Conservation (phyloP, 805 yeast species). For the Ogataea polymorpha region DNA sequence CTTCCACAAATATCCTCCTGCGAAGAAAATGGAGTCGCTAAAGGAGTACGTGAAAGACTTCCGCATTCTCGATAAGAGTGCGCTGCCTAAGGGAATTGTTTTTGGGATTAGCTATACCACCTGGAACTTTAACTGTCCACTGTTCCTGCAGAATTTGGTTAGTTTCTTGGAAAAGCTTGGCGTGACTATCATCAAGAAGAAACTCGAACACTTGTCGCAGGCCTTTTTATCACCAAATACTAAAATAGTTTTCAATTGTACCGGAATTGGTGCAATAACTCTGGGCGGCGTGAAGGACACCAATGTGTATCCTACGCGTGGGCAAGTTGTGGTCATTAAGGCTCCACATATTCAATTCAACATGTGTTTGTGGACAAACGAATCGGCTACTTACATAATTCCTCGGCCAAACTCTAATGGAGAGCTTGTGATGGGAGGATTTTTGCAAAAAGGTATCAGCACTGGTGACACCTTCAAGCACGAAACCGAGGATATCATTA, state of each 20-base stretch:
- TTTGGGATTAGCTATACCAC: conserved; percentile 57
- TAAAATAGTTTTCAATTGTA: conserved; percentile 62
- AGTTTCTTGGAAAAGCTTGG: conserved; percentile 45
- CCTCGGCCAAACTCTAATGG: conserved; percentile 66
- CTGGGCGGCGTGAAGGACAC: conserved; percentile 64
- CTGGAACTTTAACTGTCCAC: conserved; percentile 73
- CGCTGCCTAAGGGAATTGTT: conserved; percentile 49
- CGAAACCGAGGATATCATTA: conserved; percentile 50
- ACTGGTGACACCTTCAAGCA: conserved; percentile 51
- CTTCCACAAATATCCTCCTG: conserved; percentile 50
- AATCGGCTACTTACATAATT: conserved; percentile 61
- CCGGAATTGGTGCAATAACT: conserved; percentile 66
- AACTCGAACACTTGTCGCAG: conserved; percentile 51
- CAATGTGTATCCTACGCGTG: conserved; percentile 66
- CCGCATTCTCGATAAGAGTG: conserved; percentile 33
- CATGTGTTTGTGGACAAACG: conserved; percentile 53
- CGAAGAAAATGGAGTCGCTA: conserved; percentile 45
- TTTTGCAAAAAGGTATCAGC: conserved; percentile 59
- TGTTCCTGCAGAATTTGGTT: conserved; percentile 48
- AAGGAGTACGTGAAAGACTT: conserved; percentile 48
- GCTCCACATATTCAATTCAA: conserved; percentile 67
- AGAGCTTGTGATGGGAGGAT: conserved; percentile 73
- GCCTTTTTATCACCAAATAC: conserved; percentile 41
- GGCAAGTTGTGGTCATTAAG: conserved; percentile 68
- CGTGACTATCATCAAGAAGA: conserved; percentile 46